A percentile compares a stretch with the other conserved stretches of the same genome.
Conservation (phyloP, 1,284 basidiomycete genomes). For the Irpex sp. region DNA sequence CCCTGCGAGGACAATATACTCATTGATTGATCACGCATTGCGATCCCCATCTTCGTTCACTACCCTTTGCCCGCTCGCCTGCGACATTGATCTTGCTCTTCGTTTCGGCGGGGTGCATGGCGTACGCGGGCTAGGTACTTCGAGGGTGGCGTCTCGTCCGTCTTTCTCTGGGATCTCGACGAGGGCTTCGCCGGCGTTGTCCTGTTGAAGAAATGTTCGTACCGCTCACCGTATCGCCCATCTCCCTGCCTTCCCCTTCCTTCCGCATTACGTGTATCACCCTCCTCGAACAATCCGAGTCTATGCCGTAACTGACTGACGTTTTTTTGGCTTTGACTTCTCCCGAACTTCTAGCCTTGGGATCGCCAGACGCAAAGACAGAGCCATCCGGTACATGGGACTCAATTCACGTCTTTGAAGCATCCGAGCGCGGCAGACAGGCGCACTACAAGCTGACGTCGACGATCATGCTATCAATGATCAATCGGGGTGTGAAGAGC, state of each 20-base stretch:
- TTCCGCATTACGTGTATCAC: not conserved
- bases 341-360: not conserved
- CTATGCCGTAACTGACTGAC: not conserved
- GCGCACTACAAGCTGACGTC: slow-evolving; percentile 98
- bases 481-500: slow-evolving; percentile 45
- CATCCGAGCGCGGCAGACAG: slow-evolving; percentile 82
- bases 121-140: slow-evolving; percentile 65
- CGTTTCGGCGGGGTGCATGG: no score
- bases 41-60: not conserved
- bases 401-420: slow-evolving; percentile 98
- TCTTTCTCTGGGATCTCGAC: slow-evolving; percentile 98
- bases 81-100: no score
- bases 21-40: not conserved
- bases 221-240: not conserved
- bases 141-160: slow-evolving; percentile 95
- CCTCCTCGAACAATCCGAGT: not conserved
- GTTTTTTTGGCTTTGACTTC: not conserved
- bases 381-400: slow-evolving; percentile 91
- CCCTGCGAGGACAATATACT: not conserved
- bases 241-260: not conserved
- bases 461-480: slow-evolving; percentile 95
- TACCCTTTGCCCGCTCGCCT: no score
- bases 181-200: slow-evolving; percentile 97
- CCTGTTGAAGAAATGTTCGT: slow-evolving; percentile 91
- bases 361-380: slow-evolving; percentile 17